A percentile compares a stretch with the other conserved stretches of the same genome.
phyloP scores from a whole-genome alignment of 192 early-diverging fungal genomes.

The Entomortierella chlamydospora region DNA sequence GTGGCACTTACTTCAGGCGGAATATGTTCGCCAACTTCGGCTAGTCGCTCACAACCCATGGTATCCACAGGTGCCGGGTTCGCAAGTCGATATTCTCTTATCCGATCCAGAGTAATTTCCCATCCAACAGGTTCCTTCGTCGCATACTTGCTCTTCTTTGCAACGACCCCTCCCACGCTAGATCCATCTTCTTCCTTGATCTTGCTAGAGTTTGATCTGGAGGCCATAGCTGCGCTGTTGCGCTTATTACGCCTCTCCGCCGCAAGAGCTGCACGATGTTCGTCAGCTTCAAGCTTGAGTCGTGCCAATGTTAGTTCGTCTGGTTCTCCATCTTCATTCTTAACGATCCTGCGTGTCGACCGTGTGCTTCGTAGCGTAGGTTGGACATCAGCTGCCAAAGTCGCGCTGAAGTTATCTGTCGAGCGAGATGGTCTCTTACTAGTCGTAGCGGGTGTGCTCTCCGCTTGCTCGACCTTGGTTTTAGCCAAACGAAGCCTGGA shows the following conservation, averaged over 20 bases:
- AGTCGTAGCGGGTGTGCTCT: not conserved
- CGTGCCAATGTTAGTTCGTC: constrained; percentile 30
- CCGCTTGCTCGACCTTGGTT: constrained; percentile 11
- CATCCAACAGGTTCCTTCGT: constrained; percentile 66
- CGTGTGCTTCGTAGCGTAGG: not conserved
- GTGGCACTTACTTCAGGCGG: constrained; percentile 51
- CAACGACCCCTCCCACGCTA: not conserved
- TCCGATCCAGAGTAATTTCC: constrained; percentile 69
- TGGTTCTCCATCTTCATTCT: constrained; percentile 40
- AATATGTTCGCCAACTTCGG: constrained; percentile 47
- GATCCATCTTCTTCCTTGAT: not conserved
- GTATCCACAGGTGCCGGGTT: constrained; percentile 88
- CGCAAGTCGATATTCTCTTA: constrained; percentile 74
- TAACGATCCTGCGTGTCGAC: constrained; percentile 20
- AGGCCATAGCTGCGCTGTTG: not conserved
- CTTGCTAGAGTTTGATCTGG: not conserved
- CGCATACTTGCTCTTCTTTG: constrained; percentile 46
- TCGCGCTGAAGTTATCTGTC: not conserved
- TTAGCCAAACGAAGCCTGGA: constrained; percentile 8
- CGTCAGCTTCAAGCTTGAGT: constrained; percentile 33
- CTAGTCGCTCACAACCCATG: constrained; percentile 86
- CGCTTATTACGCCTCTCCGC: constrained; percentile 12
- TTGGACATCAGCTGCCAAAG: not conserved
- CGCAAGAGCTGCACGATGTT: constrained; percentile 22
- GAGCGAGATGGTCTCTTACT: not conserved